These are phyloP conservation scores for Rhodamnia rubescens DNA, from an alignment of 345 rosid species.

Conservation along the genomic window DNA sequence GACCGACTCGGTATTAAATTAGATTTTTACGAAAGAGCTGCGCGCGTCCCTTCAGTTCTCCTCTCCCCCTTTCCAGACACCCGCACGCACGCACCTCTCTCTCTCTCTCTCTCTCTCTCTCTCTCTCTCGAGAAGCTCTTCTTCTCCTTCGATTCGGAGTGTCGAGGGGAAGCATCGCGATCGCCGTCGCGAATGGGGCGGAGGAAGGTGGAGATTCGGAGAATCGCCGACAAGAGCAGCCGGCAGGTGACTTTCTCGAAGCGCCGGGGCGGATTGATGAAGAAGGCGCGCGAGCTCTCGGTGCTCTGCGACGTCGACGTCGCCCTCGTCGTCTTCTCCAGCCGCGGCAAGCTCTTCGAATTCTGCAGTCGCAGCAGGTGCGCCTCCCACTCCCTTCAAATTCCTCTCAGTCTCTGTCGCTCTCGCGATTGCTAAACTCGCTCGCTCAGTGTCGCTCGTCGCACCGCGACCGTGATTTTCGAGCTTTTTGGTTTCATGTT, in stretches of 20 bases:
- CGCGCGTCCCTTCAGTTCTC: neutral
- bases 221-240: conserved; percentile 50
- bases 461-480: neutral
- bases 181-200: conserved; percentile 15
- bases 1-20: neutral
- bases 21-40: neutral
- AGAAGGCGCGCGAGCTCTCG: conserved; percentile 59
- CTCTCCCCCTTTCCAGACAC: neutral
- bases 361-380: conserved; percentile 38
- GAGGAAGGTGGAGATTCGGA: conserved; percentile 46
- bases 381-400: neutral
- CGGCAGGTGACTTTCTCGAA: conserved; percentile 68
- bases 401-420: neutral
- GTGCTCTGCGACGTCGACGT: conserved; percentile 58
- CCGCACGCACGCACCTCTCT: neutral
- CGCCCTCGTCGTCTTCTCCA: conserved; percentile 44
- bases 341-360: conserved; percentile 36
- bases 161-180: neutral
- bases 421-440: neutral
- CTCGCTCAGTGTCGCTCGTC: neutral
- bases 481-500: neutral
- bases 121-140: neutral
- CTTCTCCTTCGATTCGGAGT: neutral
- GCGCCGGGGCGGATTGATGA: conserved; percentile 53
- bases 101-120: neutral